Base-by-base conservation (phyloP, 108 stramenopile genomes). In the Pseudonitzschia multiseries region DNA sequence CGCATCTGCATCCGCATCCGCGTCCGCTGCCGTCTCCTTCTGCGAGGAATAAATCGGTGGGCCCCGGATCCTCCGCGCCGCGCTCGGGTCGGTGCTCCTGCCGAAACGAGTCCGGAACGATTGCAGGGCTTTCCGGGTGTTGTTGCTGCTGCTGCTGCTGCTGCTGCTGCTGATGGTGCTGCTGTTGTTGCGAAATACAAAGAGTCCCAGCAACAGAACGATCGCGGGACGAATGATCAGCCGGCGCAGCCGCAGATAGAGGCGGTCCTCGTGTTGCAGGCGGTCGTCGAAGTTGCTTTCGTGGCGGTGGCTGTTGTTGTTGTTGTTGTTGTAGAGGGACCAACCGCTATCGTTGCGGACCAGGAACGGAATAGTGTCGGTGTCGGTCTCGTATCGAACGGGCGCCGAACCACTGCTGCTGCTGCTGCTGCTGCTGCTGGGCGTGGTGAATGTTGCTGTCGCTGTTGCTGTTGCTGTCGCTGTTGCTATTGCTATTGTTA, bases 191-290 rank as follows among this genome's bases (percentile, higher is more conserved):
- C 0, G 32, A 27, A 59, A 50, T 18, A 73, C 27, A 32, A 22
- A 31, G 51, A 63, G 60, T 29, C 72, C 72, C 44, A 65, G 22
- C 0, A 73, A 24, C 3, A 73, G 33, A 13, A 73, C 52, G 3
- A 62, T 46, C 43, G 50, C 17, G 12, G 72, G 72, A 33, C 72
- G 72, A 44, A 73, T 50, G 24, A 73, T 9, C 29, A 73, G 32
- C 43, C 72, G 72, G 15, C 61, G n/a, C 14, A 51, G 48, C 31
- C 72, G 51, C 28, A 73, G 50, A 17, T 15, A 33, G 15, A 3
- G 50, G n/a, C 50, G 50, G 3, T 51, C 3, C 9, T 51, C 50
- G 17, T 51, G 50, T 9, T 51, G 50, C n/a, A 17, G 50, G 2
- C 3, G 8, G 50, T n/a, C n/a, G 17, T 51, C 50, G 20, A 1